Conservation (phyloP, 495 filamentous ascomycete genomes). For the Neurospora sp. region DNA sequence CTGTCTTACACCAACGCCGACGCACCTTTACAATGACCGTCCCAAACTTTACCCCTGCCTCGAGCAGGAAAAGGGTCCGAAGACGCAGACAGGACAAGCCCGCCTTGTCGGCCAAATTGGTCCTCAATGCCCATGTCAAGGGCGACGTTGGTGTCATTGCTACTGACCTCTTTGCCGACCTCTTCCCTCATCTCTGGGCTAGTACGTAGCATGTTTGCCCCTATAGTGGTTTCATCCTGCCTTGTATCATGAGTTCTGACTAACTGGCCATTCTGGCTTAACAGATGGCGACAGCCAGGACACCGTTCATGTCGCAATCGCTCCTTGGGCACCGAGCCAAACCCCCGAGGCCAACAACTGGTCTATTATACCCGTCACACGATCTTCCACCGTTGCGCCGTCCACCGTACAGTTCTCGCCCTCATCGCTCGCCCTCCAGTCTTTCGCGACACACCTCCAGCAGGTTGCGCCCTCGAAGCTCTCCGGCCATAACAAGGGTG, state of each 20-base stretch:
- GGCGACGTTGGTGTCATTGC: conserved; percentile 84
- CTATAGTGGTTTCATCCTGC: background rate
- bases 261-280: conserved; percentile 14
- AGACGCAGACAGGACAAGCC: conserved; percentile 48
- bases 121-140: conserved; percentile 79
- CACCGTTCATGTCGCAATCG: conserved; percentile 62
- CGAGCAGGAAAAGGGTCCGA: conserved; percentile 29
- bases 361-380: conserved; percentile 74
- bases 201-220: conserved; percentile 15
- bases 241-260: background rate
- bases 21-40: background rate
- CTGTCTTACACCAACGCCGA: background rate
- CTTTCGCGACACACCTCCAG: conserved; percentile 55
- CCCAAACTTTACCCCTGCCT: background rate
- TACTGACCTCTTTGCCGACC: conserved; percentile 70
- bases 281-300: conserved; percentile 18
- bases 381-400: conserved; percentile 49
- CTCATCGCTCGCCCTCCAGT: conserved; percentile 64
- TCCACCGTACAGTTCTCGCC: conserved; percentile 80
- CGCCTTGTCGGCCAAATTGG: conserved; percentile 40
- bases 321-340: conserved; percentile 63
- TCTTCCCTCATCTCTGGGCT: conserved; percentile 54
- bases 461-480: conserved; percentile 52
- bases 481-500: conserved; percentile 47
- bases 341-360: conserved; percentile 58